Evolutionary conservation across 2,329 filamentous ascomycete genomes (phyloP).

Genomic region (Penicillium psychrosexuale): DNA sequence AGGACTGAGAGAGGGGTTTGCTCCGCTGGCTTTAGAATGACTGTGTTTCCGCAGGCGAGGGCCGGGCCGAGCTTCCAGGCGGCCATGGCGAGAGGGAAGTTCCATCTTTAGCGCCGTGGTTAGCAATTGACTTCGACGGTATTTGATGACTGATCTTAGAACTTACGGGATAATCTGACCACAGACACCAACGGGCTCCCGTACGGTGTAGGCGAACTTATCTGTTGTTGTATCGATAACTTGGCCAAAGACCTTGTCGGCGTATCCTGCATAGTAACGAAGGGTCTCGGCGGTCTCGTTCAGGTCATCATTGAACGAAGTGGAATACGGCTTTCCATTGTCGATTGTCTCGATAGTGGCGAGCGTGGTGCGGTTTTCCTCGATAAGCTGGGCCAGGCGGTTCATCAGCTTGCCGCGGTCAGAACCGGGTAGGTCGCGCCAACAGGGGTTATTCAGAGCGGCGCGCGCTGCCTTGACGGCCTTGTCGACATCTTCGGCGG

Average conservation of each 20-base stretch:
- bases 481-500: conserved; percentile 32
- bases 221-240: conserved; percentile 70
- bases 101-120: conserved; percentile 11
- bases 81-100: conserved; percentile 66
- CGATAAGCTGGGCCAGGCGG: conserved; percentile 63
- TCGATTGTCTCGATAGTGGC: conserved; percentile 69
- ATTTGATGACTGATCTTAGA: conserved; percentile 57
- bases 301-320: conserved; percentile 23
- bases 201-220: conserved; percentile 74
- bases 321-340: conserved; percentile 59
- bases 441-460: conserved; percentile 29
- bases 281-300: conserved; percentile 26
- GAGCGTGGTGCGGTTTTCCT: conserved; percentile 57
- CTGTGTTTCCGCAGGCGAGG: conserved; percentile 34
- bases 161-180: conserved; percentile 84
- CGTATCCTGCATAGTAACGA: conserved; percentile 67
- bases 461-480: conserved; percentile 35
- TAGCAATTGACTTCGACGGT: conserved; percentile 24
- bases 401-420: conserved; percentile 64
- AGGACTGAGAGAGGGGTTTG: conserved; percentile 36
- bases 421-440: conserved; percentile 38
- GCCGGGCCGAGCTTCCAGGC: conserved; percentile 39
- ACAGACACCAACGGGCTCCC: conserved; percentile 73
- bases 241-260: conserved; percentile 83
- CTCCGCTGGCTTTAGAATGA: conserved; percentile 37